Evolutionary conservation across 169 alveolate species (phyloP).

Genomic region (Plasmodium knowlesi): DNA sequence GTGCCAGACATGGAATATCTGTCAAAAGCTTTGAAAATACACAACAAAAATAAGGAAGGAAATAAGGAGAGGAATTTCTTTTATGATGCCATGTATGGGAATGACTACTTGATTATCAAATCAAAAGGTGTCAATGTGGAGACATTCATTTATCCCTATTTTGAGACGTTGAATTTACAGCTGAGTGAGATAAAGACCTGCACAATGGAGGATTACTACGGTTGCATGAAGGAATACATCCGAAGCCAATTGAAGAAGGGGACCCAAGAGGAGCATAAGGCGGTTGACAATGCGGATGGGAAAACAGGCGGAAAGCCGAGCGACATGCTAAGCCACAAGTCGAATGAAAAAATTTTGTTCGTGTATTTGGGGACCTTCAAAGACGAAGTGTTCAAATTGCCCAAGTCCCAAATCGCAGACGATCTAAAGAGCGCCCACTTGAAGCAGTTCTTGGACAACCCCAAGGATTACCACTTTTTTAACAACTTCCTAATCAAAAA

Average conservation of each 20-base stretch:
- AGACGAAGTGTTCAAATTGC: conserved; percentile 53
- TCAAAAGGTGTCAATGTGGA: conserved; percentile 68
- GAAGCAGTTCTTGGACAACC: conserved; percentile 40
- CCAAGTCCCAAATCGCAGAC: conserved; percentile 40
- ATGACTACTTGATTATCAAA: conserved; percentile 48
- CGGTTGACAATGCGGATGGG: background rate
- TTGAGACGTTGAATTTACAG: conserved; percentile 50
- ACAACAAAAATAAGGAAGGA: conserved; percentile 6
- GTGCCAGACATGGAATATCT: conserved; percentile 55
- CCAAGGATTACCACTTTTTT: conserved; percentile 31
- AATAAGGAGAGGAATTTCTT: conserved; percentile 15
- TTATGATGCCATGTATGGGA: conserved; percentile 52
- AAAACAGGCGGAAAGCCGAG: background rate
- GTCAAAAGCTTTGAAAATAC: conserved; percentile 7
- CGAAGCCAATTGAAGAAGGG: background rate
- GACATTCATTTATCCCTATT: conserved; percentile 69
- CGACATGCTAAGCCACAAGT: background rate
- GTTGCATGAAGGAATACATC: conserved; percentile 42
- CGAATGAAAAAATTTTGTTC: conserved; percentile 29
- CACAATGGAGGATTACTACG: conserved; percentile 13
- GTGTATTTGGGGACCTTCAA: conserved; percentile 51
- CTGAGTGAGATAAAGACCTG: conserved; percentile 29
- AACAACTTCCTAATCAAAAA: conserved; percentile 54
- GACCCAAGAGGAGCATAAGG: background rate
- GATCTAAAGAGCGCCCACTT: conserved; percentile 55